Conservation (phyloP, 108 stramenopile species). For the Cylindrotheca fusiformis region DNA sequence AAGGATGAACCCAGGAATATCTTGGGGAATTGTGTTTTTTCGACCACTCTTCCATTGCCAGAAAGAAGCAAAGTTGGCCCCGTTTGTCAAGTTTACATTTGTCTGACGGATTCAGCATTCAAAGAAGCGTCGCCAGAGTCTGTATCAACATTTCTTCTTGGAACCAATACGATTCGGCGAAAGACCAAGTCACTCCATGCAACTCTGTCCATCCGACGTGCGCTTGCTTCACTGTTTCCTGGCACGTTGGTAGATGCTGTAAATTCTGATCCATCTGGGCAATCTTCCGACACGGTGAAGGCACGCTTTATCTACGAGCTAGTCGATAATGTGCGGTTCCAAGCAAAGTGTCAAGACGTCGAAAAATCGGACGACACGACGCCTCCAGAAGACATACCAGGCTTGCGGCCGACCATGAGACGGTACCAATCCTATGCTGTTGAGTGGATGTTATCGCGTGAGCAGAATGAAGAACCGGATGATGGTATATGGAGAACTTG, state of each 20-base stretch:
- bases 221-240: neutral
- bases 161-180: neutral
- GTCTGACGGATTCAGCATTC: neutral
- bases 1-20: too few species aligned
- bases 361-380: neutral
- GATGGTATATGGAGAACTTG: constrained; percentile 54
- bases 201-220: neutral
- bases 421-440: constrained; percentile 70
- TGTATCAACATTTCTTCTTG: neutral
- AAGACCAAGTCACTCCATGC: neutral
- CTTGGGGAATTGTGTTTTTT: too few species aligned
- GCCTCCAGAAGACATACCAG: constrained; percentile 27
- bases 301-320: constrained; percentile 45
- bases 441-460: constrained; percentile 72
- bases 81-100: too few species aligned
- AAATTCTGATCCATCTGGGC: neutral
- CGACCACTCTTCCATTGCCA: too few species aligned
- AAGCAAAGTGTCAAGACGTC: neutral
- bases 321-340: constrained; percentile 42
- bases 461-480: constrained; percentile 13
- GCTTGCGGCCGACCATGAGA: constrained; percentile 59
- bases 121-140: neutral
- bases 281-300: constrained; percentile 23
- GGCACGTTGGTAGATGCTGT: neutral
- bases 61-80: too few species aligned